Conservation (phyloP, 129 eudicot genomes). For the Tanacetum coccineum region DNA sequence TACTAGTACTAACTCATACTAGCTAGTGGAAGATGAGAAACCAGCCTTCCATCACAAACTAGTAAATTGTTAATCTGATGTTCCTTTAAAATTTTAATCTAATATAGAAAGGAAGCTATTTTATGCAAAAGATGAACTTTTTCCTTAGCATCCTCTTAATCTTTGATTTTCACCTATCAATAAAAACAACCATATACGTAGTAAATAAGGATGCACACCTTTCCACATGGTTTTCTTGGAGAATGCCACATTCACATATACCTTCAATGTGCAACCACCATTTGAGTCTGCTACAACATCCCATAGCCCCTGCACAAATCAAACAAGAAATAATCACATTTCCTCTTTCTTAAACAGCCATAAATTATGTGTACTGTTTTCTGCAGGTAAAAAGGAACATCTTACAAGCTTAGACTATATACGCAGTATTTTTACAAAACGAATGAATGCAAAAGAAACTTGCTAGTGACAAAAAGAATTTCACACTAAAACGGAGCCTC, state of each 20-base stretch:
- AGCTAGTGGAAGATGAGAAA: not conserved
- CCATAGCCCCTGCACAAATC: slow-evolving; percentile 67
- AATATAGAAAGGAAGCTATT: not conserved
- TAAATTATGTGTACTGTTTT: not conserved
- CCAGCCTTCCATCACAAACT: not conserved
- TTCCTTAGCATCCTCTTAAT: not conserved
- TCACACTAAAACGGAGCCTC: too few relatives aligned
- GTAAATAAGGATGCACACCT: slow-evolving; percentile 47
- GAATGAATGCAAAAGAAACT: not conserved
- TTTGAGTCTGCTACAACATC: slow-evolving; percentile 56
- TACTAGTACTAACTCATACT: not conserved
- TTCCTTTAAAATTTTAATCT: not conserved
- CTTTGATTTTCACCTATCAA: slow-evolving; percentile 7
- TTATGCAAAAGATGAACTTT: not conserved
- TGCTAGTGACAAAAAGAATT: not conserved
- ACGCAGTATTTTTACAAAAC: not conserved
- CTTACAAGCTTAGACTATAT: slow-evolving; percentile 10
- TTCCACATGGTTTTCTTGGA: slow-evolving; percentile 85
- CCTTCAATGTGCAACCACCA: slow-evolving; percentile 50
- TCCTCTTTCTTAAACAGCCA: slow-evolving; percentile 5
- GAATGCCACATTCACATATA: slow-evolving; percentile 74
- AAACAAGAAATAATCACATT: slow-evolving; percentile 1
- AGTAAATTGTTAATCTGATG: not conserved
- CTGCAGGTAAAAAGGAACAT: not conserved
- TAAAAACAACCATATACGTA: slow-evolving; percentile 6